Evolutionary conservation across 176 grass and related monocot genomes (phyloP).

Genomic region (Raddia guianensis): DNA sequence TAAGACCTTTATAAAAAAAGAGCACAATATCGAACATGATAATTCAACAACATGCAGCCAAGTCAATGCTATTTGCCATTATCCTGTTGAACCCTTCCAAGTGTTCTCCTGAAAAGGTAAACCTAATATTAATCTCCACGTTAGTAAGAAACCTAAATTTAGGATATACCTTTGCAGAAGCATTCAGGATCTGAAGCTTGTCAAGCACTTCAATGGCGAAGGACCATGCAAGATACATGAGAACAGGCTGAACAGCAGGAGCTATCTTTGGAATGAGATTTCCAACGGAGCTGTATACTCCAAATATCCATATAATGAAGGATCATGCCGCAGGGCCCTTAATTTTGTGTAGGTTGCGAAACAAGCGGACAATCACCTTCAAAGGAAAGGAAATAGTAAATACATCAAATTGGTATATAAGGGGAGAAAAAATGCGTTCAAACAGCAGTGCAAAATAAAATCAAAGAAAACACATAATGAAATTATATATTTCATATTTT

Average conservation of each 20-base stretch:
- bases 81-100: slow-evolving; percentile 63
- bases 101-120: slow-evolving; percentile 67
- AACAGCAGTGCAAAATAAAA: neutral
- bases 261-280: slow-evolving; percentile 78
- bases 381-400: neutral
- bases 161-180: slow-evolving; percentile 72
- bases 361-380: slow-evolving; percentile 89
- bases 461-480: neutral
- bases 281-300: slow-evolving; percentile 70
- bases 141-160: slow-evolving; percentile 29
- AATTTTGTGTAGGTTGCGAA: slow-evolving; percentile 71
- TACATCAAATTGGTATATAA: slow-evolving; percentile 26
- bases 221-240: slow-evolving; percentile 91
- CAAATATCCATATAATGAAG: slow-evolving; percentile 87
- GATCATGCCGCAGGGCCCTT: slow-evolving; percentile 77
- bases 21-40: slow-evolving; percentile 84
- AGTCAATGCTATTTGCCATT: slow-evolving; percentile 72
- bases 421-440: slow-evolving; percentile 1
- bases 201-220: slow-evolving; percentile 70
- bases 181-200: slow-evolving; percentile 98
- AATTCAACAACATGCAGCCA: slow-evolving; percentile 76
- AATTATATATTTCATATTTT: neutral
- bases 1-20: slow-evolving; percentile 62
- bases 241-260: slow-evolving; percentile 43
- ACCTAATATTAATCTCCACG: slow-evolving; percentile 37